These are phyloP conservation scores for Paramecium sexaurelia DNA, from an alignment of 73 alveolate genomes.

Conservation along the genomic window DNA sequence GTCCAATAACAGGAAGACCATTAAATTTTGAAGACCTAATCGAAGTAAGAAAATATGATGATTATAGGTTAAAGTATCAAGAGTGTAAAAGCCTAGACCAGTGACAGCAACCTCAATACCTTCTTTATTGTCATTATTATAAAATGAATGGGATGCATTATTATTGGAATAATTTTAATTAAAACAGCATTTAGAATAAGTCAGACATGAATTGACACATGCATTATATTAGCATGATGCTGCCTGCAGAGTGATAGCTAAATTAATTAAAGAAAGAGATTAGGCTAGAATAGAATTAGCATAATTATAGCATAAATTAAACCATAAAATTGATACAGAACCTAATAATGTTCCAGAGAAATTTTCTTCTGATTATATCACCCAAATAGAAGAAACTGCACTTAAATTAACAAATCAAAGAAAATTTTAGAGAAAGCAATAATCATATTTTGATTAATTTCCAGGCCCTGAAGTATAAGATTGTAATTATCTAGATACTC, in stretches of 20 bases:
- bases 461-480: slow-evolving; percentile 59
- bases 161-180: slow-evolving; percentile 78
- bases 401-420: slow-evolving; percentile 50
- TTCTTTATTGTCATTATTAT: slow-evolving; percentile 71
- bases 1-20: slow-evolving; percentile 85
- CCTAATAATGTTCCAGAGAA: slow-evolving; percentile 30
- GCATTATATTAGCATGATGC: slow-evolving; percentile 91
- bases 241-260: slow-evolving; percentile 85
- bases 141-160: slow-evolving; percentile 88
- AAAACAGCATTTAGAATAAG: slow-evolving; percentile 73
- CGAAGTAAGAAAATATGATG: slow-evolving; percentile 31
- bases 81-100: slow-evolving; percentile 78
- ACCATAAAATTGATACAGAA: slow-evolving; percentile 44
- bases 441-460: slow-evolving; percentile 35
- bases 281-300: slow-evolving; percentile 75
- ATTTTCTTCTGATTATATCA: slow-evolving; percentile 8
- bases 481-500: not conserved
- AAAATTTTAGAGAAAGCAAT: slow-evolving; percentile 37
- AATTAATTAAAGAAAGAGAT: slow-evolving; percentile 85
- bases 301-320: slow-evolving; percentile 48
- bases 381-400: slow-evolving; percentile 30
- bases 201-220: slow-evolving; percentile 82
- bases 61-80: slow-evolving; percentile 53
- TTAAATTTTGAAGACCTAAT: slow-evolving; percentile 74
- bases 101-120: slow-evolving; percentile 75